A percentile compares a stretch with the other conserved stretches of the same genome.
Conservation (phyloP, 768 basidiomycete species). For the Sutorius australiensis region DNA sequence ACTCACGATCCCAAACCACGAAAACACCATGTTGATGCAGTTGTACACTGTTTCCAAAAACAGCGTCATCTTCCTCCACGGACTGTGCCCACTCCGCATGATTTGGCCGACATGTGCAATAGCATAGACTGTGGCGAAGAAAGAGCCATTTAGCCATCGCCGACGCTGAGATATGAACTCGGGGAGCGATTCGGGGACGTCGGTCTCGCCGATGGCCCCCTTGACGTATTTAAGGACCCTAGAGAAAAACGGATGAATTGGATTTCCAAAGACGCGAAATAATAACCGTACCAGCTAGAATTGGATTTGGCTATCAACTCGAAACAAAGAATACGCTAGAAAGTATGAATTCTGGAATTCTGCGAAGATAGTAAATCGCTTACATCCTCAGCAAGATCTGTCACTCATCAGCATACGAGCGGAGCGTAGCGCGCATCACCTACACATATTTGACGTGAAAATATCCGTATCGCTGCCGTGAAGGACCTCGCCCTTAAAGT, state of each 20-base stretch:
- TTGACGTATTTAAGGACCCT: conserved; percentile 98
- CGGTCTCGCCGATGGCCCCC: conserved; percentile 88
- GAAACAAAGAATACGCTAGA: conserved; percentile 78
- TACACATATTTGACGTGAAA: conserved; percentile 96
- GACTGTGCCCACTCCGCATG: conserved; percentile 54
- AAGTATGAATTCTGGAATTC: conserved; percentile 3
- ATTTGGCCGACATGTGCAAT: conserved; percentile 61
- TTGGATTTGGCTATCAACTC: conserved; percentile 76
- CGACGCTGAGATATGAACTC: conserved; percentile 93
- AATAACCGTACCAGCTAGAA: conserved; percentile 60
- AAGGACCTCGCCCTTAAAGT: conserved; percentile 93
- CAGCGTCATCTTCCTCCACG: conserved; percentile 66
- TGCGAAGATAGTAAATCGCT: conserved; percentile 17
- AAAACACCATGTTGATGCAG: conserved; percentile 79
- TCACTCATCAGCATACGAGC: conserved; percentile 9
- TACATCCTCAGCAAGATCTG: conserved; percentile 89
- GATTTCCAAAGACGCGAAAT: background rate
- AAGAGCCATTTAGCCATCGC: conserved; percentile 88
- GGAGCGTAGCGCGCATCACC: conserved; percentile 22
- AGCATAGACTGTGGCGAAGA: conserved; percentile 93
- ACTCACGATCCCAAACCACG: conserved; percentile 91
- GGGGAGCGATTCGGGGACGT: conserved; percentile 88
- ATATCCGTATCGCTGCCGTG: conserved; percentile 86
- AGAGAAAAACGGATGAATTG: conserved; percentile 17
- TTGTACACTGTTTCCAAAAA: conserved; percentile 85